These are phyloP conservation scores for Jackrogersella multiformis DNA, from an alignment of 495 filamentous ascomycete species.

Conservation along the genomic window DNA sequence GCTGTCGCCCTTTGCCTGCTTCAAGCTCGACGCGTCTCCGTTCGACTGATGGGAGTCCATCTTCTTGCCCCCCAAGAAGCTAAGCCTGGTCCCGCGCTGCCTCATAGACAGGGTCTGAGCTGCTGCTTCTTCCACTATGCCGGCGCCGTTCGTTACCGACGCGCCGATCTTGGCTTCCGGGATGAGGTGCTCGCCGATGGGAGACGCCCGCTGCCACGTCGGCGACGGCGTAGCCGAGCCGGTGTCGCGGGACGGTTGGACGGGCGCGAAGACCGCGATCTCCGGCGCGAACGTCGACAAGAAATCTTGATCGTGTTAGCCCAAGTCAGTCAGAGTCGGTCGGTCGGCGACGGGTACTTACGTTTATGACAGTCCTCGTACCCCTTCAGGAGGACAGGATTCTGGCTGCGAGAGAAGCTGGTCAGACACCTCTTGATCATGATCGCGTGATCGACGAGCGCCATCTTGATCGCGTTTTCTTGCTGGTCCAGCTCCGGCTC, in stretches of 20 bases:
- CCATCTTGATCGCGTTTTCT: slow-evolving; percentile 84
- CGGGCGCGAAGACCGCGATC: slow-evolving; percentile 63
- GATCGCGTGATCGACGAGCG: slow-evolving; percentile 88
- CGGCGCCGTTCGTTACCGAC: slow-evolving; percentile 44
- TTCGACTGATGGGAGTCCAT: slow-evolving; percentile 44
- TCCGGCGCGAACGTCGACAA: slow-evolving; percentile 63
- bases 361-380: slow-evolving; percentile 60
- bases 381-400: slow-evolving; percentile 53
- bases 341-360: slow-evolving; percentile 57
- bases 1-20: slow-evolving; percentile 45
- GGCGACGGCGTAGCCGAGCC: slow-evolving; percentile 51
- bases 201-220: slow-evolving; percentile 54
- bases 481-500: slow-evolving; percentile 69
- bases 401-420: slow-evolving; percentile 70
- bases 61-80: slow-evolving; percentile 58
- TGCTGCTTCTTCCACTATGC: slow-evolving; percentile 51
- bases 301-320: slow-evolving; percentile 41
- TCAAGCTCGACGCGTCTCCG: slow-evolving; percentile 29
- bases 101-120: slow-evolving; percentile 51
- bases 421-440: slow-evolving; percentile 84
- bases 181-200: slow-evolving; percentile 34
- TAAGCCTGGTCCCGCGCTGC: slow-evolving; percentile 57
- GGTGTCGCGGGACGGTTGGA: slow-evolving; percentile 45
- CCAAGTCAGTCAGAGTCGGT: slow-evolving; percentile 39
- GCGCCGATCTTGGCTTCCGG: slow-evolving; percentile 37